Evolutionary conservation across 176 grass and related monocot genomes (phyloP), one percentile per base, ranked within the genome.

Genomic region (Hsuehochloa calcarea): DNA sequence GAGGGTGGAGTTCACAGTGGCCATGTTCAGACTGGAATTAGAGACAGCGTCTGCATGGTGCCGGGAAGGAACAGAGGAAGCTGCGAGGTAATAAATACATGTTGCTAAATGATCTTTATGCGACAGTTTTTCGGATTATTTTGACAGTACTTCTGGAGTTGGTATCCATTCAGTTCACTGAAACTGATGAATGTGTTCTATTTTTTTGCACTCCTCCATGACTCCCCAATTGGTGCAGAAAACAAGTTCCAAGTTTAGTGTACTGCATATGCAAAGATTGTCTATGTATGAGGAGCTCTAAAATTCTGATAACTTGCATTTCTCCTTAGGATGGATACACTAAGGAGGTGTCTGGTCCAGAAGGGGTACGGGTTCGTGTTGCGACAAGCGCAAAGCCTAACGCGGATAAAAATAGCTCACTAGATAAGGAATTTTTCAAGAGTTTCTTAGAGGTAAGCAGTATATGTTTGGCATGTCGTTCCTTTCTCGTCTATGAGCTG

Each of bases 301-400:
- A 76, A 62, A 41, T 38, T 20, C 51, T 63, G 41, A 68, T 5
- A 35, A 63, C 29, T 35, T 40, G 19, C 0, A 19, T 41, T 75
- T 75, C 8, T 66, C 13, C 47, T 15, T 84, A 95, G 93, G 93
- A 95, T 82, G 93, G 88, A 70, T 95, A 92, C 74, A 95, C 85
- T 6, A 95, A 92, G 72, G 93, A 95, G 77, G 74, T 89, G n/a
- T 50, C 74, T 9, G 85, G 90, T 64, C 50, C 79, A 26, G 87
- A 90, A 70, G 85, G 72, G 60, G 89, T 95, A 15, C 68, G 50
- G 26, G 68, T 93, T 35, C 87, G 84, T 35, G 91, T 95, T 15
- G 96, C 93, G 10, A 90, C 84, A n/a, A 92, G 83, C 1, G 91
- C 96, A 1, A 98, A 93, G 72, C 50, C 81, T n/a, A 99, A 89